These are phyloP conservation scores for Angomonas ambiguus DNA, from an alignment of 208 protist genomes.

Conservation along the genomic window DNA sequence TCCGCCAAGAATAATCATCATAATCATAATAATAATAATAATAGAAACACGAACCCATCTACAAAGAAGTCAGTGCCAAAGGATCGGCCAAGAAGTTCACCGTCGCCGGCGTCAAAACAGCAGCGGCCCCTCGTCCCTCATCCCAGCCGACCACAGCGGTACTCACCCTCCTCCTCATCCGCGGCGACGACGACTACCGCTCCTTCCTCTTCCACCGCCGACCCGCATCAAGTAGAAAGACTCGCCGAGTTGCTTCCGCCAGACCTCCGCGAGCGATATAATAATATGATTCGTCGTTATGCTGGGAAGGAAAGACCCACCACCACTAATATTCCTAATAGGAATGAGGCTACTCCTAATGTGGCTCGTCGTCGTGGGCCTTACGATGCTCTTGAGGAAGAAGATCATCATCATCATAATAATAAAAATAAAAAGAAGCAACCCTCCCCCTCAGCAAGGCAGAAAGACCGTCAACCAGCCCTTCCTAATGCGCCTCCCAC, in stretches of 20 bases:
- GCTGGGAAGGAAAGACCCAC: too few relatives aligned
- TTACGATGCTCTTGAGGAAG: neutral
- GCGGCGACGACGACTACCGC: neutral
- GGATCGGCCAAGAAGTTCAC: too few relatives aligned
- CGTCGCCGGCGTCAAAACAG: too few relatives aligned
- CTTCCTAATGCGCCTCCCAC: neutral
- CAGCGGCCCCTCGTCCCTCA: neutral
- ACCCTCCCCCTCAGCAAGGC: too few relatives aligned
- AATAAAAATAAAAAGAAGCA: conserved; percentile 9
- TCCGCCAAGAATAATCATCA: neutral
- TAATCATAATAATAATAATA: conserved; percentile 3
- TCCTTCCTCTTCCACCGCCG: neutral
- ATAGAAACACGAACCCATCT: neutral
- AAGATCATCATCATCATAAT: neutral
- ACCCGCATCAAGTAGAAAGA: neutral
- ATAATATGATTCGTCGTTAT: neutral
- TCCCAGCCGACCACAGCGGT: too few relatives aligned
- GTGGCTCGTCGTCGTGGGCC: neutral
- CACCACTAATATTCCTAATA: too few relatives aligned
- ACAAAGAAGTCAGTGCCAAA: neutral
- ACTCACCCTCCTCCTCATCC: neutral
- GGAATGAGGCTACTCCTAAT: neutral
- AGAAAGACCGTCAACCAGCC: too few relatives aligned
- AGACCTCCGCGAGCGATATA: neutral
- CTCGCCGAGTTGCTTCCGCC: neutral